phyloP scores from a whole-genome alignment of 2,329 filamentous ascomycete species.

The Fusarium sarcochroum region DNA sequence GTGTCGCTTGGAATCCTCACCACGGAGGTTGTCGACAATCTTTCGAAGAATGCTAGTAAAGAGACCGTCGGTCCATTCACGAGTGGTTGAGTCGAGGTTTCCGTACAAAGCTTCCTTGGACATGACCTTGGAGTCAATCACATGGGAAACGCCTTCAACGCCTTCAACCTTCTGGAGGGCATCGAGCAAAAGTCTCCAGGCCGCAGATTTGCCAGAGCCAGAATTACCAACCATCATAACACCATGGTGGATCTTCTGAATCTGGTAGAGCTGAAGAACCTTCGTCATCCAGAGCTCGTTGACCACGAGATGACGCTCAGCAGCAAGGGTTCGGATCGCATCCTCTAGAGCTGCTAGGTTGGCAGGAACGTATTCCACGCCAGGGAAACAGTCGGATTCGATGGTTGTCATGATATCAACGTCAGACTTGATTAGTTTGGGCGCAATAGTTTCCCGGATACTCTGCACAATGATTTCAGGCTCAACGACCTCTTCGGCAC shows the following conservation, averaged over 20 bases:
- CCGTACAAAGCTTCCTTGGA: slow-evolving; percentile 98
- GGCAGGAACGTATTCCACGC: slow-evolving; percentile 91
- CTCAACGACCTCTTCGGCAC: slow-evolving; percentile 82
- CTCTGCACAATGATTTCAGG: slow-evolving; percentile 99
- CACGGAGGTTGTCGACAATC: slow-evolving; percentile 98
- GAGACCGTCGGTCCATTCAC: slow-evolving; percentile 98
- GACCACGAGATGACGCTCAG: slow-evolving; percentile 87
- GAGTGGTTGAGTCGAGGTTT: slow-evolving; percentile 93
- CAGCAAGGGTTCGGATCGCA: slow-evolving; percentile 86
- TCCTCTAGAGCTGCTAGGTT: slow-evolving; percentile 83
- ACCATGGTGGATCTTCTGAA: slow-evolving; percentile 97
- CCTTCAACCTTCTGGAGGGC: slow-evolving; percentile 92
- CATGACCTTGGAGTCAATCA: slow-evolving; percentile 99
- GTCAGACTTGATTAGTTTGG: slow-evolving; percentile 94
- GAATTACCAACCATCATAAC: slow-evolving; percentile 99
- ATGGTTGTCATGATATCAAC: slow-evolving; percentile 89
- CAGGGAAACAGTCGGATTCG: slow-evolving; percentile 89
- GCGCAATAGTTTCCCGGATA: slow-evolving; percentile 96
- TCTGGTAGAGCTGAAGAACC: slow-evolving; percentile 96
- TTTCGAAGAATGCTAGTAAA: slow-evolving; percentile 98
- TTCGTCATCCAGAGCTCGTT: slow-evolving; percentile 98
- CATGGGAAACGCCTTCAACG: slow-evolving; percentile 93
- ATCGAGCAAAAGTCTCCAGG: slow-evolving; percentile 93
- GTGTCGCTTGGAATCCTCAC: slow-evolving; percentile 95
- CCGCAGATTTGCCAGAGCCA: slow-evolving; percentile 95